phyloP scores from a whole-genome alignment of 2,329 filamentous ascomycete genomes.

The Cercospora zeae-maydis region DNA sequence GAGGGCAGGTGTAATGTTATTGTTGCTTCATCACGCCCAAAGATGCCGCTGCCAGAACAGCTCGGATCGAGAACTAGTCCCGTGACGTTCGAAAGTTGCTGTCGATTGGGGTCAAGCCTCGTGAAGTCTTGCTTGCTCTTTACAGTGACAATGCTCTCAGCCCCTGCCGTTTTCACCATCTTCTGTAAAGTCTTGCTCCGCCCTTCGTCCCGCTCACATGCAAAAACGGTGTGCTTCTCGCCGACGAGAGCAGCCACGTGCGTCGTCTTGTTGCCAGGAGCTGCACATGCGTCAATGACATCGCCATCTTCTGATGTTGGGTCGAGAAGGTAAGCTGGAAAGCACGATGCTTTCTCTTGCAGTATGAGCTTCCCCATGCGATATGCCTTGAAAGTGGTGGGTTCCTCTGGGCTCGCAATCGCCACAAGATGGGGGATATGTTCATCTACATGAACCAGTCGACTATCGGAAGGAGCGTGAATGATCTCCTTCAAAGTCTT shows the following conservation, averaged over 20 bases:
- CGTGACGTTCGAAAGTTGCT: slow-evolving; percentile 65
- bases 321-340: slow-evolving; percentile 84
- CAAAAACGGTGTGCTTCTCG: slow-evolving; percentile 54
- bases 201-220: slow-evolving; percentile 71
- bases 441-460: slow-evolving; percentile 66
- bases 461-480: slow-evolving; percentile 37
- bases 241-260: slow-evolving; percentile 37
- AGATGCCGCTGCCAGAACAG: slow-evolving; percentile 92
- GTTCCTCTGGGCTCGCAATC: slow-evolving; percentile 63
- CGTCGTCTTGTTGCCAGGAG: slow-evolving; percentile 96
- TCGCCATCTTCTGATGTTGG: slow-evolving; percentile 57
- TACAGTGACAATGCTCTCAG: slow-evolving; percentile 62
- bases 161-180: slow-evolving; percentile 79
- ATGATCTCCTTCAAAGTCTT: slow-evolving; percentile 54
- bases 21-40: slow-evolving; percentile 75
- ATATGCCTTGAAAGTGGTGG: slow-evolving; percentile 72
- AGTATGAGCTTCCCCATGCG: slow-evolving; percentile 74
- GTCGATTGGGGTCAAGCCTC: slow-evolving; percentile 62
- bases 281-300: slow-evolving; percentile 88
- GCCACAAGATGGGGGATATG: slow-evolving; percentile 83
- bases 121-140: slow-evolving; percentile 78
- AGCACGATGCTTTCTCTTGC: slow-evolving; percentile 96
- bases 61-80: slow-evolving; percentile 86
- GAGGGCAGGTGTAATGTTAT: slow-evolving; percentile 61
- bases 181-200: slow-evolving; percentile 74